Evolutionary conservation across 2,329 filamentous ascomycete genomes (phyloP), one percentile per base, ranked within the genome.

Genomic region (Beauveria asiatica): DNA sequence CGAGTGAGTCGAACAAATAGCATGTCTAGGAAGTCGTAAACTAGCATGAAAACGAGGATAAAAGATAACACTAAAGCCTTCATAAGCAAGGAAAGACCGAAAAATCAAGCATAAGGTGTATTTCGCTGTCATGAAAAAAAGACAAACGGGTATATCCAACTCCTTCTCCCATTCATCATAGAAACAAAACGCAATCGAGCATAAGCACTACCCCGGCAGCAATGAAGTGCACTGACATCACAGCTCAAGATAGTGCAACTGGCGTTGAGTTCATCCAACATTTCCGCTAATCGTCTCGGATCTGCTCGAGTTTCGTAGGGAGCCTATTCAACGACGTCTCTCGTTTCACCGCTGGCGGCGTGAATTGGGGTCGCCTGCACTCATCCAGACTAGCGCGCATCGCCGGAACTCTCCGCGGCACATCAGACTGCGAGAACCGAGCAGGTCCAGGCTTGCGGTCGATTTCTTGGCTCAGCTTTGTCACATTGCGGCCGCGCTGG

Each of bases 301-400:
- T 46, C 9, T 39, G 41, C 21, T 53, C 41, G 2, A 46, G 57
- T n/a, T 30, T 53, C 8, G 49, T 37, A 17, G 25, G 41, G 6
- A 52, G 21, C 16, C 41, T 48, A 3, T 66, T 64, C 51, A 70
- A 61, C 8, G 68, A 64, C 49, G 71, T 67, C 58, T 72, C 73
- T 45, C 68, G 64, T 67, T 75, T 71, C 62, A 75, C 72, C 5
- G 66, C 66, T 9, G 68, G 67, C 11, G 72, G 67, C 3, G 68
- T 68, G 46, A 75, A 75, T 25, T 66, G 66, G 37, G 69, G 67
- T 27, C 70, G 68, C 16, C 68, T 64, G 50, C 70, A 71, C 4
- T 71, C 68, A 25, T 73, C 70, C 27, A 67, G 61, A 30, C 65
- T 69, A n/a, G 64, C 58, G 21, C 64, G 57, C 16, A 59, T 44